A percentile compares a stretch with the other conserved stretches of the same genome.
Evolutionary conservation across 345 rosid species (phyloP).

Genomic region (Arabis alpina): DNA sequence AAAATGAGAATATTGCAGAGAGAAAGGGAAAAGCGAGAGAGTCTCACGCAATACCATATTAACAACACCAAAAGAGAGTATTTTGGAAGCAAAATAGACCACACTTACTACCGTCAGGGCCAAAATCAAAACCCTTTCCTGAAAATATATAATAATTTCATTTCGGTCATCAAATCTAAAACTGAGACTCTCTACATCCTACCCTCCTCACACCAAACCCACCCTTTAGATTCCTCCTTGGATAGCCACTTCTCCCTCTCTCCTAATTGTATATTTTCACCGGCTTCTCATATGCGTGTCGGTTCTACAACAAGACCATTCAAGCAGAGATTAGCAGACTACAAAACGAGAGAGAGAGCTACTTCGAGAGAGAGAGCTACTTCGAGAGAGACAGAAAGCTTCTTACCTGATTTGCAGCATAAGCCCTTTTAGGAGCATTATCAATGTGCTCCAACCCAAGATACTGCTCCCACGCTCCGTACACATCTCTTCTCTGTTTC

Average conservation of each 20-base stretch:
- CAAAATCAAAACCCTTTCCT: conserved; percentile 41
- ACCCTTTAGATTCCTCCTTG: conserved; percentile 27
- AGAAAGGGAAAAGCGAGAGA: neutral
- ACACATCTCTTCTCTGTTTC: conserved; percentile 67
- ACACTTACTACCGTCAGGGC: conserved; percentile 40
- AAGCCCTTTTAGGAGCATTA: conserved; percentile 78
- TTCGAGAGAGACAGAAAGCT: neutral
- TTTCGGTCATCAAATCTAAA: conserved; percentile 29
- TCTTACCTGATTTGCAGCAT: conserved; percentile 75
- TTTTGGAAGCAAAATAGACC: conserved; percentile 30
- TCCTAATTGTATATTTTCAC: conserved; percentile 46
- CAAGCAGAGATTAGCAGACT: conserved; percentile 10
- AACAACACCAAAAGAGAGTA: conserved; percentile 35
- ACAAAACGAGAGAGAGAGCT: neutral
- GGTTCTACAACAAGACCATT: conserved; percentile 38
- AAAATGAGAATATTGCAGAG: conserved; percentile 27
- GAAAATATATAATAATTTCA: conserved; percentile 20
- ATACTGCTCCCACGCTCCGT: conserved; percentile 92
- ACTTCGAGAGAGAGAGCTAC: neutral
- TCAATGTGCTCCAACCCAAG: conserved; percentile 94
- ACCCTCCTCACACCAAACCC: conserved; percentile 31
- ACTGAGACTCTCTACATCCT: conserved; percentile 37
- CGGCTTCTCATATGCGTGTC: conserved; percentile 45
- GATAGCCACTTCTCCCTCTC: conserved; percentile 12
- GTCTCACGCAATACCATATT: conserved; percentile 30